Evolutionary conservation across 1,284 basidiomycete genomes (phyloP).

Genomic region (Lentinula novae-zelandiae): DNA sequence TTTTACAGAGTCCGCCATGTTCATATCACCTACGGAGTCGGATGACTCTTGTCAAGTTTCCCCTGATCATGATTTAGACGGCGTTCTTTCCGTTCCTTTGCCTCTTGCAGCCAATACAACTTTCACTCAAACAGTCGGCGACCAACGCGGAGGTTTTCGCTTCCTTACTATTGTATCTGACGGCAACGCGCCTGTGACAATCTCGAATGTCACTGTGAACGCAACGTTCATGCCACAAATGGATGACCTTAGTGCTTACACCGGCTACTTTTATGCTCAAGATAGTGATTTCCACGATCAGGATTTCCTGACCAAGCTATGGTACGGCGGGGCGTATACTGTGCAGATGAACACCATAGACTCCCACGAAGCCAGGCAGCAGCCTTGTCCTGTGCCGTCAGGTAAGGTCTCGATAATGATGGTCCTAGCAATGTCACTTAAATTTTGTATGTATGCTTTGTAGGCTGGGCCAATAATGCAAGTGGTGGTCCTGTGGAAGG

Average conservation of each 20-base stretch:
- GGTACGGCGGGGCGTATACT: slow-evolving; percentile 53
- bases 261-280: slow-evolving; percentile 45
- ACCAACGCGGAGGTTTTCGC: slow-evolving; percentile 46
- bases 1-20: slow-evolving; percentile 46
- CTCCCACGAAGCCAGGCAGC: slow-evolving; percentile 38
- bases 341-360: slow-evolving; percentile 50
- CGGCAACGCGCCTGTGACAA: slow-evolving; percentile 30
- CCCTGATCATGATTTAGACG: slow-evolving; percentile 28
- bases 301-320: slow-evolving; percentile 45
- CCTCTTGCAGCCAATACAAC: slow-evolving; percentile 29
- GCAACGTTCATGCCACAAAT: slow-evolving; percentile 47
- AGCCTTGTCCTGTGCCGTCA: slow-evolving; percentile 23
- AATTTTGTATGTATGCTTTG: neutral
- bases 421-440: too few relatives aligned
- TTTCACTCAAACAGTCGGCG: slow-evolving; percentile 39
- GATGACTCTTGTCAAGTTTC: slow-evolving; percentile 39
- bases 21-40: slow-evolving; percentile 39
- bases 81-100: slow-evolving; percentile 24
- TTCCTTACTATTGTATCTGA: slow-evolving; percentile 45
- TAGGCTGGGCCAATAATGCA: slow-evolving; percentile 30
- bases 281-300: slow-evolving; percentile 38
- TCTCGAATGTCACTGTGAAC: slow-evolving; percentile 42
- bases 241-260: slow-evolving; percentile 41
- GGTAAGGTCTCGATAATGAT: slow-evolving; percentile 20
- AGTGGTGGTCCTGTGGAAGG: slow-evolving; percentile 30